Evolutionary conservation across 441 rosid genomes (phyloP), one percentile per base, ranked within the genome.

Genomic region (Adansonia madagascariensis): DNA sequence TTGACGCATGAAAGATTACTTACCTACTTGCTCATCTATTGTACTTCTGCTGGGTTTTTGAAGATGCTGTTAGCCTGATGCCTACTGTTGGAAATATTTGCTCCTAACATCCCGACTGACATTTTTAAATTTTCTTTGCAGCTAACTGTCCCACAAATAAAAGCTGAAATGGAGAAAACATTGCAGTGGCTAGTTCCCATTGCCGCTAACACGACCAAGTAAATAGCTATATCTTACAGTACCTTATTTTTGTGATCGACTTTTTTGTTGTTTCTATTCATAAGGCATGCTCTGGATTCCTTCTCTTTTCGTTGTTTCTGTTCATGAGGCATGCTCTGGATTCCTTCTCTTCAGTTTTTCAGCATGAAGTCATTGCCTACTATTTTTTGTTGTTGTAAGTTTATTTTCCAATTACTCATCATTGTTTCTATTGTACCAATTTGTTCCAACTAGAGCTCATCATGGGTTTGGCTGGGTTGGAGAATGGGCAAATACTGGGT

Each of bases 391-490:
- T 74, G 14, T 56, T 66, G 1, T 11, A 60, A 24, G 31, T 44
- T 22, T 46, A 39, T 75, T 64, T 62, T 78, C 53, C 50, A 14
- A 15, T 75, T 55, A 3, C 65, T 74, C 74, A 65, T 69, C 77
- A 53, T 71, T 79, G 75, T 71, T 72, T 5, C 71, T 78, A 74
- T 79, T 66, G 31, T 63, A 35, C 31, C 18, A 43, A 35, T 76
- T 79, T 79, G 65, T 22, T 75, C 47, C 75, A 41, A 71, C 67
- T 80, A 95, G 97, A 78, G 99, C 99, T 65, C 99, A 95, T 89
- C 99, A 95, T 66, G 99, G 99, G 75, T 95, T 95, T 80, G 99
- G 99, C 52, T 95, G 99, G 99, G 99, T 95, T 76, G 99, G 99
- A 82, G 97, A 95, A 91, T 93, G 98, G 99, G 99, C 99, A 35